A percentile compares a stretch with the other conserved stretches of the same genome.
Evolutionary conservation across 2,329 filamentous ascomycete genomes (phyloP).

Genomic region (Aspergillus chevalieri): DNA sequence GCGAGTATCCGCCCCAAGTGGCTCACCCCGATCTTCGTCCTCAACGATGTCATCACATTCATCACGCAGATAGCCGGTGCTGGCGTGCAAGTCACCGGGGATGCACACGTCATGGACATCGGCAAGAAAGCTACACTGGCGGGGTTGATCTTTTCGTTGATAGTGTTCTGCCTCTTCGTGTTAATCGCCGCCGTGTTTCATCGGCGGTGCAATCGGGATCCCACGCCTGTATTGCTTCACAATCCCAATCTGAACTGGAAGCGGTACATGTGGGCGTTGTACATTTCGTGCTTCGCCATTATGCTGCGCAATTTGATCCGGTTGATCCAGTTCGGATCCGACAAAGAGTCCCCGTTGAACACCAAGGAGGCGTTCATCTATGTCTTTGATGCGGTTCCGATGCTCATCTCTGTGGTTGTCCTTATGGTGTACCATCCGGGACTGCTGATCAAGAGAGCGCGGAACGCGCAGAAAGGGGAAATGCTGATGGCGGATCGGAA

Average conservation of each 20-base stretch:
- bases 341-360: slow-evolving; percentile 10
- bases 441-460: slow-evolving; percentile 12
- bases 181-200: slow-evolving; percentile 20
- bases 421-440: slow-evolving; percentile 23
- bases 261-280: slow-evolving; percentile 22
- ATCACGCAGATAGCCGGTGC: slow-evolving; percentile 28
- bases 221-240: slow-evolving; percentile 12
- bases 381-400: slow-evolving; percentile 26
- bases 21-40: slow-evolving; percentile 35
- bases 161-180: slow-evolving; percentile 24
- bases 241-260: slow-evolving; percentile 18
- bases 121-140: slow-evolving; percentile 23
- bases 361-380: slow-evolving; percentile 25
- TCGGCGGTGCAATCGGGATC: slow-evolving; percentile 7
- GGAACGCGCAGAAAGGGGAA: slow-evolving; percentile 8
- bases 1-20: slow-evolving; percentile 29
- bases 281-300: slow-evolving; percentile 18
- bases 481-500: slow-evolving; percentile 5
- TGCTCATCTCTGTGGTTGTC: slow-evolving; percentile 17
- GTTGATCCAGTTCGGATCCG: slow-evolving; percentile 23
- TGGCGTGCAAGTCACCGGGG: slow-evolving; percentile 22
- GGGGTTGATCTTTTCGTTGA: slow-evolving; percentile 23
- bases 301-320: slow-evolving; percentile 25
- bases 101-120: slow-evolving; percentile 13
- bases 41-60: slow-evolving; percentile 31